Percentiles rank a stretch among this genome's conserved stretches.
These are phyloP conservation scores for Dichotomopilus funicola DNA, from an alignment of 2,329 filamentous ascomycete species.

Conservation along the genomic window DNA sequence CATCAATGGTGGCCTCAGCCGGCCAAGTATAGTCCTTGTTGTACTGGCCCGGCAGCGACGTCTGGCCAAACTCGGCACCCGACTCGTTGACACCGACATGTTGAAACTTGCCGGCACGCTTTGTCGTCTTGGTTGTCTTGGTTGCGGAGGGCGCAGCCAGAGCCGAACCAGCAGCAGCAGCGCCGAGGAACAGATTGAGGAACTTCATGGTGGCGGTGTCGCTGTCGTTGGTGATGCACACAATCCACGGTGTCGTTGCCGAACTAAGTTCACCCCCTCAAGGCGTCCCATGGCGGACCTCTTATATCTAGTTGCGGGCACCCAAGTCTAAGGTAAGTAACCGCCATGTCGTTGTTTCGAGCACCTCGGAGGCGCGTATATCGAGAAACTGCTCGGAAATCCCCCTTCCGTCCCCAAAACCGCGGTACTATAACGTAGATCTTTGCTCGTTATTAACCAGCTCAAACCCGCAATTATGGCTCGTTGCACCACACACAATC, in stretches of 20 bases:
- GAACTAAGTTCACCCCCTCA: too few relatives aligned
- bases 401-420: slow-evolving; percentile 18
- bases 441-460: slow-evolving; percentile 9
- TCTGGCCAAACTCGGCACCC: slow-evolving; percentile 59
- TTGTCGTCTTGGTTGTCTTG: slow-evolving; percentile 19
- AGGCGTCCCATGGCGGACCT: too few relatives aligned
- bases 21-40: slow-evolving; percentile 60
- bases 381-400: slow-evolving; percentile 12
- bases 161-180: slow-evolving; percentile 27
- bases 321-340: too few relatives aligned
- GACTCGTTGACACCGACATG: slow-evolving; percentile 40
- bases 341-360: not conserved
- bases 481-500: too few relatives aligned
- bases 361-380: not conserved
- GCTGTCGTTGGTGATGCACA: not conserved
- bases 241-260: not conserved
- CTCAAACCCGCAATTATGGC: not conserved
- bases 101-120: slow-evolving; percentile 34
- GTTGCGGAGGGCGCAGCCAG: slow-evolving; percentile 26
- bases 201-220: slow-evolving; percentile 28
- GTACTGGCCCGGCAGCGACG: slow-evolving; percentile 47
- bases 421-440: slow-evolving; percentile 3
- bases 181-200: slow-evolving; percentile 27
- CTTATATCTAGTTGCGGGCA: too few relatives aligned
- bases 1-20: slow-evolving; percentile 38